A percentile compares a stretch with the other conserved stretches of the same genome.
These are phyloP conservation scores for Dentipellis sp. DNA, from an alignment of 768 basidiomycete species.

Conservation along the genomic window DNA sequence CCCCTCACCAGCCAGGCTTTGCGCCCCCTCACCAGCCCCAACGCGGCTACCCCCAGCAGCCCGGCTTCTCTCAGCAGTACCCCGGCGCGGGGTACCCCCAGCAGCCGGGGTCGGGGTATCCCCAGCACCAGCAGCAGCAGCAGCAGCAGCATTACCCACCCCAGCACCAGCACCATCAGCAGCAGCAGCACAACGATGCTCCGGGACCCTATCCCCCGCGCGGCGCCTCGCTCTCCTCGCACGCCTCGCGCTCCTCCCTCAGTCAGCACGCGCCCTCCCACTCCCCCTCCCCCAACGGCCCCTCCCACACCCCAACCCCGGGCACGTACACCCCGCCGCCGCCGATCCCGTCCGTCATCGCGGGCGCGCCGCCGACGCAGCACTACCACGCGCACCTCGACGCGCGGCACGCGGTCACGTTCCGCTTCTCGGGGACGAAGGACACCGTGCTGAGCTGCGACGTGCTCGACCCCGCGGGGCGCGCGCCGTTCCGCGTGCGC, in stretches of 20 bases:
- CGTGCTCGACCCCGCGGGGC: conserved; percentile 5
- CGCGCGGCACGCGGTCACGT: conserved; percentile 1
- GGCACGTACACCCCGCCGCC: too few relatives aligned
- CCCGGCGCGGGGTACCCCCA: too few relatives aligned
- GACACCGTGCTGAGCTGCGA: conserved; percentile 1
- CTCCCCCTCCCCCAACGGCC: background rate
- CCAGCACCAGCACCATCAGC: too few relatives aligned
- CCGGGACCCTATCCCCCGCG: background rate
- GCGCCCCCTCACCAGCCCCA: too few relatives aligned
- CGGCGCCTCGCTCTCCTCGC: background rate
- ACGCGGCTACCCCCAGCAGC: too few relatives aligned
- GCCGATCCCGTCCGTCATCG: background rate
- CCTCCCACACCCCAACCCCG: too few relatives aligned
- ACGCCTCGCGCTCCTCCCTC: background rate
- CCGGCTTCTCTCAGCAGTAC: too few relatives aligned
- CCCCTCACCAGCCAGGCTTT: too few relatives aligned
- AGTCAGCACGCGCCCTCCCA: background rate
- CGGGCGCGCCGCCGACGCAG: background rate
- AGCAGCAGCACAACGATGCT: background rate
- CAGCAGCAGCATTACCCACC: too few relatives aligned
- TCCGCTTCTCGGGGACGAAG: background rate
- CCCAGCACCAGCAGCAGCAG: too few relatives aligned
- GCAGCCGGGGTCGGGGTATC: too few relatives aligned
- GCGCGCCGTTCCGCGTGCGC: conserved; percentile 4
- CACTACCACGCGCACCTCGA: background rate